Conservation (phyloP, 2,329 filamentous ascomycete genomes). For the Penicillium sp. region DNA sequence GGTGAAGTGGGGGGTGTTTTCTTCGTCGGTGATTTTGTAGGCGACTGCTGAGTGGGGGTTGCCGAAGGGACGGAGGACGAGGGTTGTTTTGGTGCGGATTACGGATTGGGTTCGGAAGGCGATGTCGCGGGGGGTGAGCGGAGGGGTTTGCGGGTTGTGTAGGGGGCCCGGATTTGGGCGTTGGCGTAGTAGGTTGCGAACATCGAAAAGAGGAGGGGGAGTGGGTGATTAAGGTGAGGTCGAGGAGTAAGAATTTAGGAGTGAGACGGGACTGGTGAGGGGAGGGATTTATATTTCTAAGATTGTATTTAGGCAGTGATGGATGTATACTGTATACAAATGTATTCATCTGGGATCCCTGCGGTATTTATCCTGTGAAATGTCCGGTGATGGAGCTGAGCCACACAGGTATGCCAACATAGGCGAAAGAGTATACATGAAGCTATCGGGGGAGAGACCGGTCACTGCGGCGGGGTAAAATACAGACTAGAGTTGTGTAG, state of each 20-base stretch:
- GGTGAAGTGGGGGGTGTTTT: slow-evolving; percentile 18
- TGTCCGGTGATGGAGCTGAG: slow-evolving; percentile 5
- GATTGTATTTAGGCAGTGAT: neutral
- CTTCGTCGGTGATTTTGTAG: slow-evolving; percentile 22
- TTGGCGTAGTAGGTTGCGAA: slow-evolving; percentile 20
- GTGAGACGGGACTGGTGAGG: neutral
- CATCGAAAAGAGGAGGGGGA: too few relatives aligned
- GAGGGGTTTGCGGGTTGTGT: slow-evolving; percentile 17
- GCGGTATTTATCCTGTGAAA: slow-evolving; percentile 7
- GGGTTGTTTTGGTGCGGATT: slow-evolving; percentile 12
- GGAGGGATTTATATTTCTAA: neutral
- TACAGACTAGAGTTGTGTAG: neutral
- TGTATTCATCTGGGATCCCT: neutral
- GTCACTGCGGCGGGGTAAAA: slow-evolving; percentile 1
- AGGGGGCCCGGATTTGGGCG: slow-evolving; percentile 17
- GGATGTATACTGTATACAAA: too few relatives aligned
- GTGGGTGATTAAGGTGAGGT: too few relatives aligned
- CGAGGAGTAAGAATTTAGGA: neutral
- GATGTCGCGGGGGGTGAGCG: slow-evolving; percentile 22
- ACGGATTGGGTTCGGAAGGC: slow-evolving; percentile 23
- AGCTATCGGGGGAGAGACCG: neutral
- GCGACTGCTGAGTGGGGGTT: slow-evolving; percentile 16
- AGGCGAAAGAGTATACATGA: neutral
- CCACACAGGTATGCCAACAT: slow-evolving; percentile 10
- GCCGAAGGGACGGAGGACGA: slow-evolving; percentile 19